Evolutionary conservation across 208 protist genomes (phyloP).

Genomic region (Acanthamoeba healyi): DNA sequence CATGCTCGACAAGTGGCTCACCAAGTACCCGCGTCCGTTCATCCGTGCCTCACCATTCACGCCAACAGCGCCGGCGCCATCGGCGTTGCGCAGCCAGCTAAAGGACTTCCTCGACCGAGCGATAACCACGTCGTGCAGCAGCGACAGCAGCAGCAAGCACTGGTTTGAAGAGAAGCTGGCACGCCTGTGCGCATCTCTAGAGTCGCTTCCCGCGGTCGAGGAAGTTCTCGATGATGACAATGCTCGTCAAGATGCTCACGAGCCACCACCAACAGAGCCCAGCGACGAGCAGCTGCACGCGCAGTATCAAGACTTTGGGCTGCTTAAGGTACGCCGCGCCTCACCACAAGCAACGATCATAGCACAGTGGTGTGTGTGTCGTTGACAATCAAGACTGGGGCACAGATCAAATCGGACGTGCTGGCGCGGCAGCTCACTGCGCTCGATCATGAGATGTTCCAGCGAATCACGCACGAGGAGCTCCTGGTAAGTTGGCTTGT

Average conservation of each 20-base stretch:
- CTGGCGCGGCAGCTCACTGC: conserved; percentile 14
- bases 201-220: too few relatives aligned
- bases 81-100: not conserved
- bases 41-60: not conserved
- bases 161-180: not conserved
- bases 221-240: too few relatives aligned
- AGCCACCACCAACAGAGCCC: too few relatives aligned
- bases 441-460: not conserved
- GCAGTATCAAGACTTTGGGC: not conserved
- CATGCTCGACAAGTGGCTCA: not conserved
- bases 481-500: not conserved
- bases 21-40: not conserved
- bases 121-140: not conserved
- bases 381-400: too few relatives aligned
- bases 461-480: not conserved
- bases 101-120: not conserved
- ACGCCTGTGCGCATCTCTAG: not conserved
- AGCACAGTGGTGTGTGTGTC: too few relatives aligned
- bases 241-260: too few relatives aligned
- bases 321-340: conserved; percentile 30
- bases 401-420: not conserved
- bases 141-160: too few relatives aligned
- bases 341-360: too few relatives aligned
- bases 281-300: not conserved
- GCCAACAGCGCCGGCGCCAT: not conserved